phyloP scores from a whole-genome alignment of 2,329 filamentous ascomycete genomes.

The Cryphonectria nitschkei region DNA sequence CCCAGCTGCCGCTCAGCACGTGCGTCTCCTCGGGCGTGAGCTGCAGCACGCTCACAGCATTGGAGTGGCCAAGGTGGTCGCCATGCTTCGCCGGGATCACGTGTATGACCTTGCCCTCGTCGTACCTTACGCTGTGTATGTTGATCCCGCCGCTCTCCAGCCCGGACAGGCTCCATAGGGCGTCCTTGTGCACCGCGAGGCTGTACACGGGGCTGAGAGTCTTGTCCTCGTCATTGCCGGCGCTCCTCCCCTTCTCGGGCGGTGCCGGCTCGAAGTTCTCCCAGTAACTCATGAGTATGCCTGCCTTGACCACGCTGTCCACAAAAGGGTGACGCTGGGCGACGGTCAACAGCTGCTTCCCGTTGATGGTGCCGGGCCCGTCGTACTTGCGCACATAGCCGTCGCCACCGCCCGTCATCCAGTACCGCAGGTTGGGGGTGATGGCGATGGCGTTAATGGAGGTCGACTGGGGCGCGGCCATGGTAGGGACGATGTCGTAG shows the following conservation, averaged over 20 bases:
- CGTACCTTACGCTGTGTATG: constrained; percentile 88
- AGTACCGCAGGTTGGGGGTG: constrained; percentile 92
- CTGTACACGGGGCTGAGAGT: constrained; percentile 91
- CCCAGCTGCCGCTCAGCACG: constrained; percentile 92
- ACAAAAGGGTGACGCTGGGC: constrained; percentile 97
- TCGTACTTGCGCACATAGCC: constrained; percentile 98
- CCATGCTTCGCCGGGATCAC: constrained; percentile 64
- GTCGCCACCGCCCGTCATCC: constrained; percentile 91
- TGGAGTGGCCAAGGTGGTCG: constrained; percentile 62
- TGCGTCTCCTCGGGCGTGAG: constrained; percentile 84
- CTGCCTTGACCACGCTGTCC: constrained; percentile 94
- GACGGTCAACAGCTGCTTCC: constrained; percentile 89
- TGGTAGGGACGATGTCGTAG: constrained; percentile 96
- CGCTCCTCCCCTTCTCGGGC: constrained; percentile 36
- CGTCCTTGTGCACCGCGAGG: constrained; percentile 85
- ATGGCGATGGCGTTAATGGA: constrained; percentile 92
- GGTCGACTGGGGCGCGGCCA: constrained; percentile 93
- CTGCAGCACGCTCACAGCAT: constrained; percentile 85
- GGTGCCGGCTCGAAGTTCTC: constrained; percentile 82
- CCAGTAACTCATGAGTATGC: constrained; percentile 95
- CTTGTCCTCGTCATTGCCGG: constrained; percentile 57
- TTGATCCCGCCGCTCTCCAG: constrained; percentile 92
- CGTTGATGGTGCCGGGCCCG: constrained; percentile 91
- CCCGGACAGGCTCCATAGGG: constrained; percentile 88
- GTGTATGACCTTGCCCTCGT: constrained; percentile 88